Conservation (phyloP, 2,329 filamentous ascomycete genomes). For the Xylaria sp. region DNA sequence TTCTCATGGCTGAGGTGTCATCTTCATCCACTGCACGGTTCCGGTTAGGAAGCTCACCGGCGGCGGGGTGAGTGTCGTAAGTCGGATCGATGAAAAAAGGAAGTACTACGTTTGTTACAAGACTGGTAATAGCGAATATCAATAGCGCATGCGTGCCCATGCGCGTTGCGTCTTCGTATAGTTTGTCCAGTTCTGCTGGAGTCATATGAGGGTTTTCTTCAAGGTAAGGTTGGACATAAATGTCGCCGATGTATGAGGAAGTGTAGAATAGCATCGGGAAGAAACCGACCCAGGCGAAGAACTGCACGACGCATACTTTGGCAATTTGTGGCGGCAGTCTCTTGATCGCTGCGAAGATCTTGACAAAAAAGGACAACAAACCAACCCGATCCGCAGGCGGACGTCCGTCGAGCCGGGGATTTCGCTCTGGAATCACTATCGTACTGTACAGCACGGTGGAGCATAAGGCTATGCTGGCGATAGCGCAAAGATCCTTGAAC, state of each 20-base stretch:
- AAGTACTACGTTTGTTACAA: constrained; percentile 82
- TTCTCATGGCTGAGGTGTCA: constrained; percentile 52
- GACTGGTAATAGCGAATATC: constrained; percentile 86
- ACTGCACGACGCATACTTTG: constrained; percentile 83
- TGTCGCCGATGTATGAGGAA: constrained; percentile 91
- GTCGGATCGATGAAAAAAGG: constrained; percentile 88
- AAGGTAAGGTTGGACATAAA: constrained; percentile 88
- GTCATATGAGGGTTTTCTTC: constrained; percentile 81
- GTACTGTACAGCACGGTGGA: constrained; percentile 78
- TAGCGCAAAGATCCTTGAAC: constrained; percentile 90
- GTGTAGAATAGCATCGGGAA: constrained; percentile 97
- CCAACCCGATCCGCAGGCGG: constrained; percentile 70
- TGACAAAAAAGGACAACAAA: constrained; percentile 80
- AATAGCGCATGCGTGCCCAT: constrained; percentile 90
- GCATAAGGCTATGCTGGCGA: constrained; percentile 80
- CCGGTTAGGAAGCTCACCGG: constrained; percentile 48
- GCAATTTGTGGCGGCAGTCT: constrained; percentile 84
- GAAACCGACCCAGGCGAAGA: constrained; percentile 94
- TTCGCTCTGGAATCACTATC: constrained; percentile 76
- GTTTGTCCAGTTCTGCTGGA: constrained; percentile 76
- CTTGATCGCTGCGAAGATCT: constrained; percentile 79
- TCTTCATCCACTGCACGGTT: constrained; percentile 43
- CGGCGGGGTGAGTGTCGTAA: constrained; percentile 65
- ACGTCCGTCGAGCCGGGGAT: constrained; percentile 78
- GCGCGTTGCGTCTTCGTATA: constrained; percentile 87